Evolutionary conservation across 208 protist species (phyloP).

Genomic region (Plasmodiophora brassicae): DNA sequence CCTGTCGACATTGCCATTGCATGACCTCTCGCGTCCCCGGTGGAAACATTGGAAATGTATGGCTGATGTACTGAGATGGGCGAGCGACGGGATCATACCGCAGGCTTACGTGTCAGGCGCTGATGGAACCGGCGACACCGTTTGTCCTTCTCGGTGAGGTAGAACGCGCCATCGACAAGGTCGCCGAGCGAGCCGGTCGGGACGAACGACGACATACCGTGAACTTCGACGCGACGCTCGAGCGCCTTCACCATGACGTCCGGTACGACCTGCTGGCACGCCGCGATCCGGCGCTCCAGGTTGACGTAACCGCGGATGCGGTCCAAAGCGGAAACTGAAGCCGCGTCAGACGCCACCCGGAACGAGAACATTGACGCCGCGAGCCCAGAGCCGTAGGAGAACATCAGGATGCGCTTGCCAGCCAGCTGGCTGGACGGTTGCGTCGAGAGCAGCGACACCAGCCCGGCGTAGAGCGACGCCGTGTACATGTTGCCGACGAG

Average conservation of each 20-base stretch:
- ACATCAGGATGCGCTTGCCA: constrained; percentile 68
- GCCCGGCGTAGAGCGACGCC: constrained; percentile 69
- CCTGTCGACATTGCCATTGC: too few species aligned
- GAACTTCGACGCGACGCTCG: background rate
- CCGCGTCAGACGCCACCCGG: background rate
- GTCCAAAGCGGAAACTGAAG: background rate
- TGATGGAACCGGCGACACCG: background rate
- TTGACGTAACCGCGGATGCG: background rate
- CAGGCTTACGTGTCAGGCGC: too few species aligned
- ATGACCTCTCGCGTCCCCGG: too few species aligned
- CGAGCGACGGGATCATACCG: too few species aligned
- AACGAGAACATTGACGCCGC: constrained; percentile 71
- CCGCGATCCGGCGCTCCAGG: background rate
- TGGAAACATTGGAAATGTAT: too few species aligned
- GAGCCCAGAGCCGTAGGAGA: constrained; percentile 77
- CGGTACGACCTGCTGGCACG: background rate
- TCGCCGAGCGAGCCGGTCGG: background rate
- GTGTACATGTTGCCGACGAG: constrained; percentile 78
- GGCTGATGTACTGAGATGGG: too few species aligned
- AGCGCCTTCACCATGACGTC: constrained; percentile 14
- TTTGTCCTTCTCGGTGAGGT: background rate
- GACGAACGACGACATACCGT: background rate
- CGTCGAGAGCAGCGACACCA: constrained; percentile 67
- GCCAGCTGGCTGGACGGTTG: constrained; percentile 25
- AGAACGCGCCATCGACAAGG: background rate